phyloP scores from a whole-genome alignment of 2,329 filamentous ascomycete species.

The Trichoderma aggressivum region DNA sequence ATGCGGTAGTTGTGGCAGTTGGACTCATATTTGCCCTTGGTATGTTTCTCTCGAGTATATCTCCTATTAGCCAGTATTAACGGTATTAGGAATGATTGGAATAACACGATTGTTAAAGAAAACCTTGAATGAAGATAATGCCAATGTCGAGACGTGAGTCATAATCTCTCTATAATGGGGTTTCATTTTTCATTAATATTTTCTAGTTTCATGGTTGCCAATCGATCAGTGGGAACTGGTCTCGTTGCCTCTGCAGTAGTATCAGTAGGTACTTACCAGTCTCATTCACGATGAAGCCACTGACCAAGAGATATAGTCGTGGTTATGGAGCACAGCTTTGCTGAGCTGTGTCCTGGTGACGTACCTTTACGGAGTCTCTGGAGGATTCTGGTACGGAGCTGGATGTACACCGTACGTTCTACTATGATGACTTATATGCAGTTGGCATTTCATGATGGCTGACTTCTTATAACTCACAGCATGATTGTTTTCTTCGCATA shows the following conservation, averaged over 20 bases:
- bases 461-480: neutral
- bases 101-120: neutral
- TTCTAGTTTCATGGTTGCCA: conserved; percentile 3
- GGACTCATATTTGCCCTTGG: neutral
- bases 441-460: neutral
- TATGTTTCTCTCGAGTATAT: neutral
- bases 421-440: neutral
- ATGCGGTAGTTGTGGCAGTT: neutral
- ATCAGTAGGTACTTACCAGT: neutral
- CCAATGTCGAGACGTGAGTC: neutral
- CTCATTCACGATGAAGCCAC: accelerated
- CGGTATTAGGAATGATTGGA: neutral
- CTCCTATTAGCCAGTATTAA: neutral
- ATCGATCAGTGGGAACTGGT: neutral
- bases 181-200: neutral
- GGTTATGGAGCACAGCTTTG: conserved; percentile 8
- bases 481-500: conserved; percentile 12
- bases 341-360: conserved; percentile 1
- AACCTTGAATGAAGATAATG: neutral
- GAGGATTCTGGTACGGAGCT: conserved; percentile 9
- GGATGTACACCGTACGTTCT: neutral
- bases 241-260: conserved; percentile 7
- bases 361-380: conserved; percentile 1
- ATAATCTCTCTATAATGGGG: no score
- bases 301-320: neutral